Evolutionary conservation across 352 stramenopile species (phyloP), one percentile per base, ranked within the genome.

Genomic region (Pythium utonaiense): DNA sequence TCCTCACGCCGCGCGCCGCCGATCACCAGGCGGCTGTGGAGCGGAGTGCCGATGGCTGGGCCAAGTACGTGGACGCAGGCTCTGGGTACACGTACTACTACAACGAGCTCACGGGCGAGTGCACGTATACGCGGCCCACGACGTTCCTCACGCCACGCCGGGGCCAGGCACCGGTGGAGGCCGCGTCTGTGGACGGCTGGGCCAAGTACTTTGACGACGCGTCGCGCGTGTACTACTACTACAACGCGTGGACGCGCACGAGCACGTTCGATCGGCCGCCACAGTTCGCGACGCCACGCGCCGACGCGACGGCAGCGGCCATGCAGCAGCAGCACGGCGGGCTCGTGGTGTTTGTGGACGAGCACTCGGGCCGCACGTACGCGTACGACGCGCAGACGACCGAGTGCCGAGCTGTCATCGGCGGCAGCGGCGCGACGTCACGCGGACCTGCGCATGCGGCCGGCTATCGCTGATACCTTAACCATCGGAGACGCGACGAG

Each of bases 81-180:
- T 80, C 70, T 21, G 75, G 71, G 6, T 64, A 75, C 19, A 62
- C 52, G 16, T 93, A 93, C 59, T 96, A 91, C 67, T 92, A 85
- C 71, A 94, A 95, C 68, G 58, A 73, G 54, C 60, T 57, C 17
- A 93, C 84, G 0, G 69, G 66, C 33, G 83, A 91, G 62, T 90
- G 83, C 41, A 89, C 76, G 36, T 97, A 83, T 56, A 54, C 78
- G 2, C 71, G 69, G 45, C 78, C 78, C 6, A 49, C 61, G 19
- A 64, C 13, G 38, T 82, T 65, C 58, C 57, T 66, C 54, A 72
- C 60, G n/a, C 66, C 56, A 50, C 75, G 50, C 47, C 58, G 47
- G 19, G 62, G 55, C 24, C 44, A 69, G 42, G 42, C 44, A n/a
- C 54, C 54, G 2, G 45, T 59, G 53, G 42, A 49, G 62, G 40